Evolutionary conservation across 2,329 filamentous ascomycete genomes (phyloP).

Genomic region (Talaromyces sp.): DNA sequence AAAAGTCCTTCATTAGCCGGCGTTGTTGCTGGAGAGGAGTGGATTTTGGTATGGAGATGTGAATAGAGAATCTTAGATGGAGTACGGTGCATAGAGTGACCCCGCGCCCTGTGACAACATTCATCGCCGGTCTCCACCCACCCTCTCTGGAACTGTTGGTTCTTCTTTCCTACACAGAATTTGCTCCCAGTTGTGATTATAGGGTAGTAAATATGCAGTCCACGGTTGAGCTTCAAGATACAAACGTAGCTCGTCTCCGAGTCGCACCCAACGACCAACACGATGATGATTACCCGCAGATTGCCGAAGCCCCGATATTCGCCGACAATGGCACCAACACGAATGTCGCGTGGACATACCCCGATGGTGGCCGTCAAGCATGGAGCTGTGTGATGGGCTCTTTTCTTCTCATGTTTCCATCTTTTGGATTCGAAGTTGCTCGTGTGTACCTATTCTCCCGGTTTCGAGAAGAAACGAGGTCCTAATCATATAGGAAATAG

Average conservation of each 20-base stretch:
- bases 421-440: constrained; percentile 43
- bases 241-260: not conserved
- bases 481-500: constrained; percentile 13
- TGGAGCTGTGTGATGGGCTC: constrained; percentile 31
- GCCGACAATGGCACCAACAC: not conserved
- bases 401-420: constrained; percentile 31
- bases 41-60: not conserved
- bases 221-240: not conserved
- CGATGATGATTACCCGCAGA: not conserved
- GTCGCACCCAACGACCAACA: not conserved
- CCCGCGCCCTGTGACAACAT: not conserved
- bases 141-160: not conserved
- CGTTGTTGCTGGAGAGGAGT: not conserved
- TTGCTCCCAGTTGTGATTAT: not conserved
- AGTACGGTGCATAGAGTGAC: not conserved
- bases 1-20: not conserved
- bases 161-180: not conserved
- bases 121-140: not conserved
- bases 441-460: constrained; percentile 11
- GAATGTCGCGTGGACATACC: constrained; percentile 6
- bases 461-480: not conserved
- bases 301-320: not conserved
- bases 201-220: not conserved
- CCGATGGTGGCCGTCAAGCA: constrained; percentile 27
- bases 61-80: no score